Conservation (phyloP, 106 monocot genomes). For the Chionographis japonica region DNA sequence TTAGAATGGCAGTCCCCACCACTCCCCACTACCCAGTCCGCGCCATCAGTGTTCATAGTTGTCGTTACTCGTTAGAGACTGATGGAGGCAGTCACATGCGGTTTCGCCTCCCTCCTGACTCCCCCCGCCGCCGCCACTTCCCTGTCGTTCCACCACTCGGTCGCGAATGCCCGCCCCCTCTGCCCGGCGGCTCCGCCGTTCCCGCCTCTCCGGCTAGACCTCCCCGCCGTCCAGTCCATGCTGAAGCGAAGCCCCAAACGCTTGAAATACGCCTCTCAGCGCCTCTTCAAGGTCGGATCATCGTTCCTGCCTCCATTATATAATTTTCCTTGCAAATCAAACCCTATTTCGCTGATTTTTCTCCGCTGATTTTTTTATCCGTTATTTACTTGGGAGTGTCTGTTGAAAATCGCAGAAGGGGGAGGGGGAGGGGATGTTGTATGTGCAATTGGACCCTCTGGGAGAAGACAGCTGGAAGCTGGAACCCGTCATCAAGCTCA, state of each 20-base stretch:
- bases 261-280: conserved; percentile 66
- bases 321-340: not conserved
- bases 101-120: not conserved
- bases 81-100: too few species aligned
- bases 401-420: conserved; percentile 22
- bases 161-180: conserved; percentile 1
- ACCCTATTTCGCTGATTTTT: not conserved
- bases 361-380: not conserved
- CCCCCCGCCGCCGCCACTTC: conserved; percentile 8
- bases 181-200: not conserved
- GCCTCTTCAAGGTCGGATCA: conserved; percentile 55
- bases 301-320: not conserved
- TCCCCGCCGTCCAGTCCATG: conserved; percentile 18
- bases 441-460: conserved; percentile 70
- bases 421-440: conserved; percentile 47
- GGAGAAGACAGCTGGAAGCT: conserved; percentile 80
- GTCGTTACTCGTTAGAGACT: too few species aligned
- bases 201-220: not conserved
- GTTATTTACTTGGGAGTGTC: not conserved
- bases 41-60: too few species aligned
- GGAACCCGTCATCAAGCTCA: conserved; percentile 67
- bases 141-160: conserved; percentile 20
- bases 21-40: too few species aligned
- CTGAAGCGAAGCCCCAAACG: conserved; percentile 84
- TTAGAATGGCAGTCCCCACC: too few species aligned